Conservation (phyloP, 495 filamentous ascomycete genomes). For the Parmelia sp. region DNA sequence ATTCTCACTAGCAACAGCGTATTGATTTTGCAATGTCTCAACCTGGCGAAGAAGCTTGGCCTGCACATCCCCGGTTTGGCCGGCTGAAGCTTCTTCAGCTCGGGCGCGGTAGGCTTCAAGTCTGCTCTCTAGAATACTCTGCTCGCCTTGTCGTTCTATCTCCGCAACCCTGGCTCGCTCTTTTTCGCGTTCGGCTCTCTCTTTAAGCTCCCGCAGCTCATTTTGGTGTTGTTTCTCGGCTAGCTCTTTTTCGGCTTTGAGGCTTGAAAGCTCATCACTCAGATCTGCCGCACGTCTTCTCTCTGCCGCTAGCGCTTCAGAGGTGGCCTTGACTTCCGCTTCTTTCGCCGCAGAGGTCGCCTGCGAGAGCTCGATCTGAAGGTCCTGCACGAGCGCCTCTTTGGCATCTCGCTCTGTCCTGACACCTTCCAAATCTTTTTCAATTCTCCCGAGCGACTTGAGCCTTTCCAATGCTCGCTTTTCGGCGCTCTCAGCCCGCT, state of each 20-base stretch:
- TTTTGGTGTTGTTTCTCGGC: slow-evolving; percentile 60
- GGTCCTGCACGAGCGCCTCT: slow-evolving; percentile 56
- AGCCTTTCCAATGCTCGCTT: slow-evolving; percentile 58
- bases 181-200: slow-evolving; percentile 65
- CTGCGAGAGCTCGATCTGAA: slow-evolving; percentile 65
- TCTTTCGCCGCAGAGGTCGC: slow-evolving; percentile 59
- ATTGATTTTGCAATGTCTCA: slow-evolving; percentile 93
- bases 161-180: slow-evolving; percentile 66
- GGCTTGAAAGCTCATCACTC: slow-evolving; percentile 62
- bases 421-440: slow-evolving; percentile 64
- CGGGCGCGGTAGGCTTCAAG: slow-evolving; percentile 78
- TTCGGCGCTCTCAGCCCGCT: slow-evolving; percentile 60
- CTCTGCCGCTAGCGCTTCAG: slow-evolving; percentile 65
- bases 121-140: slow-evolving; percentile 75
- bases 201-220: slow-evolving; percentile 63
- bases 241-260: slow-evolving; percentile 71
- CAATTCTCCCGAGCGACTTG: slow-evolving; percentile 57
- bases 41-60: slow-evolving; percentile 88
- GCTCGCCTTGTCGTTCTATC: slow-evolving; percentile 75
- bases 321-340: slow-evolving; percentile 58
- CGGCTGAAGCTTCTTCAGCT: slow-evolving; percentile 86
- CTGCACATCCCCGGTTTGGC: slow-evolving; percentile 73
- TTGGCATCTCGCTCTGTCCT: slow-evolving; percentile 61
- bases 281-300: slow-evolving; percentile 59
- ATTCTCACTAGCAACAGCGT: slow-evolving; percentile 88